A percentile compares a stretch with the other conserved stretches of the same genome.
Conservation (phyloP, 805 yeast genomes). For the Ogataea nonfermentans region DNA sequence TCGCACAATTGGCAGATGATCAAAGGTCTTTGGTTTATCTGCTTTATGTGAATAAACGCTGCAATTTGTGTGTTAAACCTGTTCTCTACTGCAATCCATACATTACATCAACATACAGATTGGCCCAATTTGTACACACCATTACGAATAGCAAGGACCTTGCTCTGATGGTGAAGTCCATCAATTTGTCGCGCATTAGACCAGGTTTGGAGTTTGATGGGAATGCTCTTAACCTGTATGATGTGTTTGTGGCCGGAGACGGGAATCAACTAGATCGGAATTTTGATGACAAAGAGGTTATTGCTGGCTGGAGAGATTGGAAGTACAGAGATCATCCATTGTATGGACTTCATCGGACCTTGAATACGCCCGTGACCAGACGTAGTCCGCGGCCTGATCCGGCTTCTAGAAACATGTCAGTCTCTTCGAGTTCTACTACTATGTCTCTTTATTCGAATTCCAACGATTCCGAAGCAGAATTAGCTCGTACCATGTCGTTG, state of each 20-base stretch:
- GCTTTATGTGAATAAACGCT: conserved; percentile 49
- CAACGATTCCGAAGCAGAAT: conserved; percentile 19
- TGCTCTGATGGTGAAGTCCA: conserved; percentile 51
- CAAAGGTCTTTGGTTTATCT: conserved; percentile 42
- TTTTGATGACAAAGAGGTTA: conserved; percentile 31
- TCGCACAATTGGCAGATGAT: conserved; percentile 35
- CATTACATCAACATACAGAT: conserved; percentile 70
- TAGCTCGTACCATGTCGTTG: conserved; percentile 16
- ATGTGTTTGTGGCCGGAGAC: conserved; percentile 18
- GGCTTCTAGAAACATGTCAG: conserved; percentile 9
- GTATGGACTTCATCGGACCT: conserved; percentile 34
- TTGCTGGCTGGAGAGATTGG: conserved; percentile 94
- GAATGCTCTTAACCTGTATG: conserved; percentile 16
- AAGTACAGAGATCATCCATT: conserved; percentile 71
- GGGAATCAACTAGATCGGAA: conserved; percentile 5
- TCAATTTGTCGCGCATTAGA: conserved; percentile 56
- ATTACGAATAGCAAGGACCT: conserved; percentile 54
- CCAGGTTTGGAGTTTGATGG: conserved; percentile 38
- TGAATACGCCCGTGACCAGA: conserved; percentile 3
- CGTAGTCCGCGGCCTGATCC: conserved; percentile 6
- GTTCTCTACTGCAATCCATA: conserved; percentile 52
- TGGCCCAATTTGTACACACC: conserved; percentile 75
- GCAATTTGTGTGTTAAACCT: conserved; percentile 52
- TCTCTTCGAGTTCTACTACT: conserved; percentile 16
- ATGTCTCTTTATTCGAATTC: conserved; percentile 14